Evolutionary conservation across 805 yeast genomes (phyloP).

Genomic region (Candida vartiovaarae): DNA sequence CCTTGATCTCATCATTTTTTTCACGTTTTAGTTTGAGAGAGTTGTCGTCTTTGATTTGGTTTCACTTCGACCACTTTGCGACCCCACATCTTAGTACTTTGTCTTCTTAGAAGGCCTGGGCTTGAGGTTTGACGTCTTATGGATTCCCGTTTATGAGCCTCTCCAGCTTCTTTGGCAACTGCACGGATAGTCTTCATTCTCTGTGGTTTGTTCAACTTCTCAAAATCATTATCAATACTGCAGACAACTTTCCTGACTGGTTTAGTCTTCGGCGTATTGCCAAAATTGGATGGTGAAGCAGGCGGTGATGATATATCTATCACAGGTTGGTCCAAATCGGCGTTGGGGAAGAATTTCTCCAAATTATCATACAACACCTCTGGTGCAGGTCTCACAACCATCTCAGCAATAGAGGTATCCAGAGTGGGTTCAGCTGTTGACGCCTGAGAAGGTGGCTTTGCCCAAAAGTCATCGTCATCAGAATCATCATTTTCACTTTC

Average conservation of each 20-base stretch:
- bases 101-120: conserved; percentile 48
- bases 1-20: conserved; percentile 62
- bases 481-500: conserved; percentile 33
- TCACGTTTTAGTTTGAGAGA: conserved; percentile 52
- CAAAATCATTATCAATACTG: conserved; percentile 14
- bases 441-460: conserved; percentile 33
- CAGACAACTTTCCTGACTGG: conserved; percentile 16
- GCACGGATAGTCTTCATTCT: conserved; percentile 89
- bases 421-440: conserved; percentile 15
- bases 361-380: conserved; percentile 89
- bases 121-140: conserved; percentile 12
- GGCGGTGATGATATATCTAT: conserved; percentile 66
- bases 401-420: conserved; percentile 28
- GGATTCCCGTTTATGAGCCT: conserved; percentile 41
- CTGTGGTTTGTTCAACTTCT: conserved; percentile 28
- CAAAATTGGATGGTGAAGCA: conserved; percentile 34
- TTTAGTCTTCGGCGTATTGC: conserved; percentile 2
- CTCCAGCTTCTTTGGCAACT: conserved; percentile 86
- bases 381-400: conserved; percentile 90
- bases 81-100: conserved; percentile 97
- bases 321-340: conserved; percentile 88
- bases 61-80: conserved; percentile 87
- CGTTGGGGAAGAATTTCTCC: conserved; percentile 86
- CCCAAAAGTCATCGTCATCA: conserved; percentile 57
- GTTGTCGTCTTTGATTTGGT: conserved; percentile 54